Evolutionary conservation across 2,329 filamentous ascomycete genomes (phyloP).

Genomic region (Calonectria naviculata): DNA sequence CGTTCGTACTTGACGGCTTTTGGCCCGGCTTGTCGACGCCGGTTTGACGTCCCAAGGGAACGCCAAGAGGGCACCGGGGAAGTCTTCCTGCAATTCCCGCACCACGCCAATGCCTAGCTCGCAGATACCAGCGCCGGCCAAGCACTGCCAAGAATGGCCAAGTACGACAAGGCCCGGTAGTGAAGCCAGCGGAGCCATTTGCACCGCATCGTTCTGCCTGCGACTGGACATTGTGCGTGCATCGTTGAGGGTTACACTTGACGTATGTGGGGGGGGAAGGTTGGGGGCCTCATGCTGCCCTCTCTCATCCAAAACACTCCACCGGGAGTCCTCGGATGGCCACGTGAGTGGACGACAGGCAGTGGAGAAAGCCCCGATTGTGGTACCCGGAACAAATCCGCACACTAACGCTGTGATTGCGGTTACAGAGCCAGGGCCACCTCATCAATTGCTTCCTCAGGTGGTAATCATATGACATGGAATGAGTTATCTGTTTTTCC

Average conservation of each 20-base stretch:
- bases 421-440: constrained; percentile 14
- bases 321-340: constrained; percentile 24
- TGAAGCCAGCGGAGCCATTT: neutral
- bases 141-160: neutral
- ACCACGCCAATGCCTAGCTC: neutral
- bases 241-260: neutral
- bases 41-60: neutral
- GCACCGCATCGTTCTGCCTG: neutral
- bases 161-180: neutral
- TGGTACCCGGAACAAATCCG: neutral
- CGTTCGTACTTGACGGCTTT: constrained; percentile 6
- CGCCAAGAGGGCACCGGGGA: neutral
- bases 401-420: constrained; percentile 15
- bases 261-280: constrained; percentile 1
- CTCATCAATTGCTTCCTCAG: neutral
- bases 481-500: constrained; percentile 1
- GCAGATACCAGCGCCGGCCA: neutral
- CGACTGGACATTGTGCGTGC: neutral
- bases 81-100: constrained; percentile 15
- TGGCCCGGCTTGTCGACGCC: constrained; percentile 21
- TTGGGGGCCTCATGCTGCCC: neutral
- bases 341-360: constrained; percentile 38
- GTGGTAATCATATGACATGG: neutral
- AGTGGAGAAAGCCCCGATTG: neutral
- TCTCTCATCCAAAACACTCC: constrained; percentile 13